These are phyloP conservation scores for Epichloe typhina DNA, from an alignment of 2,329 filamentous ascomycete species.

Conservation along the genomic window DNA sequence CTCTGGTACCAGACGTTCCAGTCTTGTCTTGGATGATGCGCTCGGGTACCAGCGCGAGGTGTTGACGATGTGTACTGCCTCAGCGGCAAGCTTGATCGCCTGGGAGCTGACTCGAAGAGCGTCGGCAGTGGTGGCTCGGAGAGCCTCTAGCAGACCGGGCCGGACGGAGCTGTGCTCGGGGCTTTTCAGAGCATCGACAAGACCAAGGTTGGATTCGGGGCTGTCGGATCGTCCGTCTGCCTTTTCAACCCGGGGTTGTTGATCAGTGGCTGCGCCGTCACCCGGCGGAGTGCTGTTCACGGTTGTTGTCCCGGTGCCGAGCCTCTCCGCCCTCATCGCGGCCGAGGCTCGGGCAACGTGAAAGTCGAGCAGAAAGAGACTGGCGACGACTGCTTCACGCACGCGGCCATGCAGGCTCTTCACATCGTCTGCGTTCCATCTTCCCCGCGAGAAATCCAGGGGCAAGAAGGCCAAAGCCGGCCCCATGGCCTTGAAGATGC, in stretches of 20 bases:
- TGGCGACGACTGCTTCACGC: slow-evolving; percentile 21
- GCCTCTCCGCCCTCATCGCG: slow-evolving; percentile 10
- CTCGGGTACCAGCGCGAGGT: slow-evolving; percentile 17
- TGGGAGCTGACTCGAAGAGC: slow-evolving; percentile 12
- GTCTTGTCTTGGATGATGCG: slow-evolving; percentile 8
- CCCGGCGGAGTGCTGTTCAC: neutral
- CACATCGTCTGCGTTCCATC: slow-evolving; percentile 32
- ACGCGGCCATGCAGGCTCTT: slow-evolving; percentile 21
- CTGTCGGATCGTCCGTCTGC: slow-evolving; percentile 7
- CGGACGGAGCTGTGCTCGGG: slow-evolving; percentile 22
- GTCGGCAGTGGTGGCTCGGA: slow-evolving; percentile 18
- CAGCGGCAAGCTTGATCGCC: slow-evolving; percentile 12
- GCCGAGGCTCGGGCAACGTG: slow-evolving; percentile 22
- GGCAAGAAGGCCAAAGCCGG: slow-evolving; percentile 29
- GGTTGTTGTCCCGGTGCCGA: neutral
- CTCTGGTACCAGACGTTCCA: slow-evolving; percentile 10
- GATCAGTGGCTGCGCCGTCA: neutral
- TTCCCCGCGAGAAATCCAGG: slow-evolving; percentile 31
- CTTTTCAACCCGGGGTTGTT: slow-evolving; percentile 1
- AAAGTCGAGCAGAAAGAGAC: slow-evolving; percentile 27
- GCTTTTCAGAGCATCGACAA: slow-evolving; percentile 24
- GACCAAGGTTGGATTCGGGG: slow-evolving; percentile 10
- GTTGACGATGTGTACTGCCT: slow-evolving; percentile 17
- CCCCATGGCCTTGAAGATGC: slow-evolving; percentile 22
- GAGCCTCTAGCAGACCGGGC: slow-evolving; percentile 17